Conservation (phyloP, 2,329 filamentous ascomycete genomes). For the Beauveria australis region DNA sequence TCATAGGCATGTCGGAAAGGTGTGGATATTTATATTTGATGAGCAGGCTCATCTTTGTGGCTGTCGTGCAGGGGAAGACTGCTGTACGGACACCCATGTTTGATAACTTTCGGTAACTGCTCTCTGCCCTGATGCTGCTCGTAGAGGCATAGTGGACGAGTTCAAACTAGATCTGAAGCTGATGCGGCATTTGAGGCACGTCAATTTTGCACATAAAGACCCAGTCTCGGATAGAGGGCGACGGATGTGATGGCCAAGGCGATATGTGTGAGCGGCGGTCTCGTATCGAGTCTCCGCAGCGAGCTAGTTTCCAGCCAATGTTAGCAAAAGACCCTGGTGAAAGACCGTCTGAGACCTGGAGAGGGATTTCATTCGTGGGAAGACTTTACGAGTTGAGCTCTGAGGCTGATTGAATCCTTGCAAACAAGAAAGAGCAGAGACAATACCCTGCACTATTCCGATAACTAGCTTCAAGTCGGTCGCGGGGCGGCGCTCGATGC, state of each 20-base stretch:
- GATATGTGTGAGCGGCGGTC: constrained; percentile 1
- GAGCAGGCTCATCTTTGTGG: not conserved
- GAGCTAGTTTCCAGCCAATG: not conserved
- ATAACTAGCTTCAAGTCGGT: not conserved
- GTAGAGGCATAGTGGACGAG: not conserved
- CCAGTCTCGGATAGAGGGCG: not conserved
- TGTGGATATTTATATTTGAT: constrained; percentile 4
- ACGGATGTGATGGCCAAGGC: not conserved
- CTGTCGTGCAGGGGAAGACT: not conserved
- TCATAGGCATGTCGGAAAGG: not conserved
- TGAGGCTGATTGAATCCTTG: not conserved
- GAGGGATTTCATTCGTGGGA: not conserved
- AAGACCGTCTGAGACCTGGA: not conserved
- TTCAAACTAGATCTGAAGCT: not conserved
- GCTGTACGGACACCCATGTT: not conserved
- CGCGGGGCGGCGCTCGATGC: not conserved
- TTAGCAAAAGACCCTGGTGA: not conserved
- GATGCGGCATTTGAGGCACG: not conserved
- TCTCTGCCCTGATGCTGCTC: not conserved
- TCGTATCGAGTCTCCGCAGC: not conserved
- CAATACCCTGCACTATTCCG: not conserved
- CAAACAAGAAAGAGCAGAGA: constrained; percentile 4
- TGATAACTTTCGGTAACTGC: not conserved
- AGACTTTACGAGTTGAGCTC: not conserved
- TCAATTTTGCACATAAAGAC: constrained; percentile 8